phyloP scores from a whole-genome alignment of 495 filamentous ascomycete species.

The Neurospora tetraspora region DNA sequence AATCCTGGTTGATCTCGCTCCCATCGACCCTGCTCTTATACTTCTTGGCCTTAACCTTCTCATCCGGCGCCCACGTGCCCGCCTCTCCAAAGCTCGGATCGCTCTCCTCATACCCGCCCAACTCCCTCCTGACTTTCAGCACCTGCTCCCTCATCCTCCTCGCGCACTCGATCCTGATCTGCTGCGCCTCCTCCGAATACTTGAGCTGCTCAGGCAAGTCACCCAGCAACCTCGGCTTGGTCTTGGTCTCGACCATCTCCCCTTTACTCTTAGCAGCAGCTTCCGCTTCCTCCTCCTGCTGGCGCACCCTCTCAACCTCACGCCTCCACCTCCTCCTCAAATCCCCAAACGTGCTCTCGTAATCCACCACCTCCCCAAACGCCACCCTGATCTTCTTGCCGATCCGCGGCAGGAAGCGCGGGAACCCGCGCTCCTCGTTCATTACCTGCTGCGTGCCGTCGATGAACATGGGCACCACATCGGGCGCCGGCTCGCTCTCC shows the following conservation, averaged over 20 bases:
- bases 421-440: conserved; percentile 67
- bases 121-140: conserved; percentile 55
- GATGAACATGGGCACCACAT: conserved; percentile 88
- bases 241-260: neutral
- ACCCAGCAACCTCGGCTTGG: neutral
- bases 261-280: neutral
- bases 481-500: conserved; percentile 71
- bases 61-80: conserved; percentile 36
- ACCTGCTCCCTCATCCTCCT: conserved; percentile 68
- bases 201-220: conserved; percentile 34
- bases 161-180: conserved; percentile 75
- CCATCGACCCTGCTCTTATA: conserved; percentile 40
- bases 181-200: conserved; percentile 61
- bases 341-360: conserved; percentile 54
- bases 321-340: conserved; percentile 57
- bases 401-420: conserved; percentile 70
- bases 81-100: conserved; percentile 43
- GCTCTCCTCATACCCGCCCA: conserved; percentile 64
- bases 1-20: conserved; percentile 34
- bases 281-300: neutral
- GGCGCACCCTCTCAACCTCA: conserved; percentile 32
- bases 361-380: conserved; percentile 58
- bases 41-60: conserved; percentile 21
- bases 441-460: conserved; percentile 78
- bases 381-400: conserved; percentile 63